Base-by-base conservation (phyloP, 768 basidiomycete genomes). In the Candolleomyces efflorescens region DNA sequence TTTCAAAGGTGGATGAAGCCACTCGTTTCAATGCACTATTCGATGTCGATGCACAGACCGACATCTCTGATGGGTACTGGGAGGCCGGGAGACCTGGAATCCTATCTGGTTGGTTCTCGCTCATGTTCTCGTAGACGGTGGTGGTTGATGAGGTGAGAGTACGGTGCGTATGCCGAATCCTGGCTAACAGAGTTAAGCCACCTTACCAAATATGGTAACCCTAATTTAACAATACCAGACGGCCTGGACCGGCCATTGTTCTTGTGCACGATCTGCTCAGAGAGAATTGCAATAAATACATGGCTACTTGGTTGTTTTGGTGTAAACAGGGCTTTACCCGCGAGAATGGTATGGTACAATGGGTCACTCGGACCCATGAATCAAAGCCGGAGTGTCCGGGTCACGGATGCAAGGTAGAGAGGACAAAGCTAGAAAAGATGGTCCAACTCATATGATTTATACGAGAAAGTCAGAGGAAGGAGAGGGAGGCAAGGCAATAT, bases 1-100 rank as follows among this genome's bases (percentile, higher is more conserved):
- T 77, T 59, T 84, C 82, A 66, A 83, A 85, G 57, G 83, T 80
- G 10, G 80, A 71, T 22, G 87, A 86, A 17, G 82, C 84, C 53
- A 79, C 77, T 63, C 88, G 84, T 70, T 90, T 90, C 54, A 74
- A 65, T 22, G 66, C 63, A n/a, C 64, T 61, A 17, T 51, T 39
- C 20, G 62, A 60, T 52, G 62, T 45, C 17, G 59, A 49, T 23
- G 61, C 41, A 39, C 55, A 53, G 44, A 64, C 59, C 32, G 60
- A 49, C 56, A 56, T 27, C 51, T 51, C 36, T 26, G 32, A 47
- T 50, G 38, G 49, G 32, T 10, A 44, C 27, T 24, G 38, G 38
- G 27, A n/a, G 45, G 20, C 51, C n/a, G 22, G 20, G 13, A 37
- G 62, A 10, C 55, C 48, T 23, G 64, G 44, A 24, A 62, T 41